Evolutionary conservation across 2,329 filamentous ascomycete genomes (phyloP), one percentile per base, ranked within the genome.

Genomic region (Didymella exigua): DNA sequence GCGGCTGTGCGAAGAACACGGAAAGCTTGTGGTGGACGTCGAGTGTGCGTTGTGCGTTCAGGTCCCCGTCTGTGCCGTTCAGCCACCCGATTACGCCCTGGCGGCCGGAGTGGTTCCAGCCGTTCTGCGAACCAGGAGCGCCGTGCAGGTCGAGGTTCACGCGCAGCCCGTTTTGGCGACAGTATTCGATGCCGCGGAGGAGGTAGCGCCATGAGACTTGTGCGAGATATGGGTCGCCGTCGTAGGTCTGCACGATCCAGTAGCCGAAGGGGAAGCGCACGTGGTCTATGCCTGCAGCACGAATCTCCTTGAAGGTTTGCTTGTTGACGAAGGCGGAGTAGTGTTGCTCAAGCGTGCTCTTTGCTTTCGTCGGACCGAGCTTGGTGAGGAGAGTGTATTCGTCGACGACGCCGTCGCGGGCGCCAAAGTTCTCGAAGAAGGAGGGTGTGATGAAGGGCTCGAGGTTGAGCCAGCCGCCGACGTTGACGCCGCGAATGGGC

Each of bases 361-460:
- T 84, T 3, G 87, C 84, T 4, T 85, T 84, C 1, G 80, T 79
- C 4, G 52, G 46, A 0, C 91, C 93, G 1, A 98, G 83, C 61
- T 89, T 83, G 38, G 81, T 75, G 56, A 85, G 86, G 21, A 98
- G 81, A 0, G 90, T 96, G 76, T 85, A 98, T 74, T 99, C 95
- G 69, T 99, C 95, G 16, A 98, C 82, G 36, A 98, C 85, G 5
- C 75, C 85, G 79, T 79, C 87, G 63, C 76, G 77, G 2, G 76
- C 74, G 33, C 80, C 78, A 70, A 89, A 91, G 58, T 83, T 83
- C 58, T 86, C 78, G 77, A 99, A 99, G 23, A 96, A 82, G 0
- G 93, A 97, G 0, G 95, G 95, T 4, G 91, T 93, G 71, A 99
- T 98, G 73, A 96, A 97, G 0, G 95, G 95, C 69, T 99, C 95